phyloP scores from a whole-genome alignment of 2,329 filamentous ascomycete species.

The Neofusicoccum sp. region DNA sequence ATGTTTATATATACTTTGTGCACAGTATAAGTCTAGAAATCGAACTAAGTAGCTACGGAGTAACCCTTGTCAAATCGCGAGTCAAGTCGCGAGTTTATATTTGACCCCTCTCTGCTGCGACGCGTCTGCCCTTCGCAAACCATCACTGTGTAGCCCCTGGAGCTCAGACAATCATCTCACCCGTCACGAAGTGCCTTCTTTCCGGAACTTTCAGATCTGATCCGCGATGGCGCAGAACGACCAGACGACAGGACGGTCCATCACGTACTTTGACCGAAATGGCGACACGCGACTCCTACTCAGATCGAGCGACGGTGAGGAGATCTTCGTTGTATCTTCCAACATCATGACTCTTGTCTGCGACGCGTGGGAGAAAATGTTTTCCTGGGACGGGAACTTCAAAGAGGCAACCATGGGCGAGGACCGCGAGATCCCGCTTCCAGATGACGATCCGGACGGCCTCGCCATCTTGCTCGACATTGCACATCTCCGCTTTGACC shows the following conservation, averaged over 20 bases:
- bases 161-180: too few species aligned
- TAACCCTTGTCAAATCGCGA: too few species aligned
- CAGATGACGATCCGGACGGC: conserved; percentile 12
- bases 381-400: background rate
- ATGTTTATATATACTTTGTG: too few species aligned
- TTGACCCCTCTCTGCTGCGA: too few species aligned
- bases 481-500: conserved; percentile 14
- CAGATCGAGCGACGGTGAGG: background rate
- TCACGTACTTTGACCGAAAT: background rate
- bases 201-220: too few species aligned
- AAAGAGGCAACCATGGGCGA: background rate
- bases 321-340: background rate
- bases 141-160: too few species aligned
- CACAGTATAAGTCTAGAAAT: too few species aligned
- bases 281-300: background rate
- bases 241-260: background rate
- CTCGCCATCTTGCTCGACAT: conserved; percentile 14
- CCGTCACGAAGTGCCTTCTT: too few species aligned
- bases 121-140: too few species aligned
- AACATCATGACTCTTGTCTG: background rate
- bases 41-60: too few species aligned
- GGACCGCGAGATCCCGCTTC: background rate
- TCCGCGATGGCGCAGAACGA: too few species aligned
- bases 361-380: background rate
- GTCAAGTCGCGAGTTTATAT: too few species aligned